A percentile compares a stretch with the other conserved stretches of the same genome.
These are phyloP conservation scores for Cystobasidiaceae sp. DNA, from an alignment of 1,284 basidiomycete species.

Conservation along the genomic window DNA sequence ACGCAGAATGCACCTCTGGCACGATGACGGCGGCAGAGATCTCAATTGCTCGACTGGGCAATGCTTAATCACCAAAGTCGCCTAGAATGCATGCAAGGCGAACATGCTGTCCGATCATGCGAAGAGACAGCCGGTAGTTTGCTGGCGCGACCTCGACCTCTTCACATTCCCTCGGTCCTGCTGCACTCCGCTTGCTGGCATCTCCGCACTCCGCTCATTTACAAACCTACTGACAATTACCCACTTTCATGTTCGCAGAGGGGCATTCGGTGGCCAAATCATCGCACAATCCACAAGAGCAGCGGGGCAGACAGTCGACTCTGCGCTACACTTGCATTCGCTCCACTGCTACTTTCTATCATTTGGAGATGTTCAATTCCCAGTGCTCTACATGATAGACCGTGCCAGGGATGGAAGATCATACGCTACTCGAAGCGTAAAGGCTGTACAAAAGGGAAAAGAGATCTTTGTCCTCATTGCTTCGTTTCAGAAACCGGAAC, in stretches of 20 bases:
- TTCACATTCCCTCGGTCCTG: too few species aligned
- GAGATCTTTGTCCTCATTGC: slow-evolving; percentile 77
- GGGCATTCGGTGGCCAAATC: slow-evolving; percentile 76
- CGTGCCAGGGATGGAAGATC: slow-evolving; percentile 64
- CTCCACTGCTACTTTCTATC: slow-evolving; percentile 74
- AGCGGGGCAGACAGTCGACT: slow-evolving; percentile 66
- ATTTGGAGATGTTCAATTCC: slow-evolving; percentile 67
- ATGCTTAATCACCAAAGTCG: too few species aligned
- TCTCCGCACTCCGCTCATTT: not conserved
- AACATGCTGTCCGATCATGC: too few species aligned
- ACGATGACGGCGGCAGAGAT: too few species aligned
- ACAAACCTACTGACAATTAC: not conserved
- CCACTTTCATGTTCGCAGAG: slow-evolving; percentile 49
- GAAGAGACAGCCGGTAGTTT: too few species aligned
- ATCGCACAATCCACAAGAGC: slow-evolving; percentile 79
- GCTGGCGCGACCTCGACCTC: too few species aligned
- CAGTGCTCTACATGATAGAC: slow-evolving; percentile 80
- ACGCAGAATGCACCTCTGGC: too few species aligned
- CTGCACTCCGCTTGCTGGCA: too few species aligned
- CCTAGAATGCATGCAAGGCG: too few species aligned
- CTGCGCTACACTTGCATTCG: slow-evolving; percentile 57
- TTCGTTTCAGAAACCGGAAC: slow-evolving; percentile 77
- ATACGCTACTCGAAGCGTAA: slow-evolving; percentile 67
- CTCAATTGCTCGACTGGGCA: too few species aligned
- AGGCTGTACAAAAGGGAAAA: slow-evolving; percentile 67